A percentile compares a stretch with the other conserved stretches of the same genome.
Evolutionary conservation across 805 yeast genomes (phyloP).

Genomic region (Pichia occidentalis): DNA sequence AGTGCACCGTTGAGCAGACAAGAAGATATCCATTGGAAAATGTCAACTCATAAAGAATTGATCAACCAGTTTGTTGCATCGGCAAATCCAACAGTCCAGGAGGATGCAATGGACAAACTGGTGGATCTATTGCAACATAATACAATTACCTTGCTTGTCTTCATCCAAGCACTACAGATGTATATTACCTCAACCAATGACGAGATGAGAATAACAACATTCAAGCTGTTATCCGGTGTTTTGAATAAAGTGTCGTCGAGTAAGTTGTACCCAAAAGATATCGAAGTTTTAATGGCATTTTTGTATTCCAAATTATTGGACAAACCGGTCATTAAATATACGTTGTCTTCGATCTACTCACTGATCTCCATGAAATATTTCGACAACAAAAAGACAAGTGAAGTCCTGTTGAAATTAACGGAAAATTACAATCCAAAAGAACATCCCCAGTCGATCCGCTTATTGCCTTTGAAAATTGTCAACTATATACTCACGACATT

Average conservation of each 20-base stretch:
- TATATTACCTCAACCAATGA: constrained; percentile 43
- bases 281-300: constrained; percentile 49
- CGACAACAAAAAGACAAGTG: constrained; percentile 29
- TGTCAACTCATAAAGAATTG: constrained; percentile 7
- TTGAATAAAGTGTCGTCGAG: constrained; percentile 25
- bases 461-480: constrained; percentile 48
- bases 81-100: background rate
- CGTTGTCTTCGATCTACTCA: constrained; percentile 47
- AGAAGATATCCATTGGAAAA: too few species aligned
- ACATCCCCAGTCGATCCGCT: constrained; percentile 57
- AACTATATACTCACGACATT: constrained; percentile 30
- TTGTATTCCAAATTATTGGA: constrained; percentile 64
- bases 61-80: constrained; percentile 11
- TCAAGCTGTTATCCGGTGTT: constrained; percentile 36
- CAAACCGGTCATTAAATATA: constrained; percentile 42
- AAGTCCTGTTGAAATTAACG: constrained; percentile 32
- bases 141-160: constrained; percentile 8
- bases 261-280: constrained; percentile 37
- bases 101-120: background rate
- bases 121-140: constrained; percentile 9
- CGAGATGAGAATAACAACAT: constrained; percentile 33
- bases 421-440: constrained; percentile 48
- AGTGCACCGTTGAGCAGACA: too few species aligned
- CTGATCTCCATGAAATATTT: constrained; percentile 49
- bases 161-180: constrained; percentile 22